Evolutionary conservation across 23 red algal genomes (phyloP).

Genomic region (Gracilaria vermiculophylla): DNA sequence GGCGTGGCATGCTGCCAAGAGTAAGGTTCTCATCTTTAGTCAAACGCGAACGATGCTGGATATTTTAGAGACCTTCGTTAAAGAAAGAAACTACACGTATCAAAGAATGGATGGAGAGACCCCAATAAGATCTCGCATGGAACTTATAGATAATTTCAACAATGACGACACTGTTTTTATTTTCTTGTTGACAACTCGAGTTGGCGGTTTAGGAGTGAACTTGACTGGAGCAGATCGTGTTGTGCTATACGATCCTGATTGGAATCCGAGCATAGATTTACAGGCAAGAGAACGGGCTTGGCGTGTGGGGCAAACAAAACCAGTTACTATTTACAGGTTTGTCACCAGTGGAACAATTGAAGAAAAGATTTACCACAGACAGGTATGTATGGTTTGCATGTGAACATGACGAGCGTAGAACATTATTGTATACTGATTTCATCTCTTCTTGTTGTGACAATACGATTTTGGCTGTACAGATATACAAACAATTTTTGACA

Average conservation of each 20-base stretch:
- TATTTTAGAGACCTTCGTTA: constrained; percentile 73
- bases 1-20: constrained; percentile 45
- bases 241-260: constrained; percentile 93
- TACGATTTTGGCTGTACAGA: background rate
- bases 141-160: constrained; percentile 95
- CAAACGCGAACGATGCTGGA: constrained; percentile 90
- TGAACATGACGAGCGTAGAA: too few species aligned
- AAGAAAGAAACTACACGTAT: constrained; percentile 67
- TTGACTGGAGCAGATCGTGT: constrained; percentile 95
- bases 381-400: constrained; percentile 37
- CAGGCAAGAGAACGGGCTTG: constrained; percentile 97
- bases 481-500: constrained; percentile 92
- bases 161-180: constrained; percentile 63
- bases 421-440: too few species aligned
- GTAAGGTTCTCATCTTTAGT: constrained; percentile 92
- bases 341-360: constrained; percentile 97
- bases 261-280: constrained; percentile 92
- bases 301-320: constrained; percentile 90
- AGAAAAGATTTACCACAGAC: constrained; percentile 99
- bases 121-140: constrained; percentile 68
- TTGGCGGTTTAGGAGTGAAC: constrained; percentile 94
- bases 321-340: constrained; percentile 86
- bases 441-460: too few species aligned
- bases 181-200: constrained; percentile 92
- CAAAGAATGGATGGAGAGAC: constrained; percentile 98